phyloP scores from a whole-genome alignment of 192 early-diverging fungal species.

The Coemansia asiatica region DNA sequence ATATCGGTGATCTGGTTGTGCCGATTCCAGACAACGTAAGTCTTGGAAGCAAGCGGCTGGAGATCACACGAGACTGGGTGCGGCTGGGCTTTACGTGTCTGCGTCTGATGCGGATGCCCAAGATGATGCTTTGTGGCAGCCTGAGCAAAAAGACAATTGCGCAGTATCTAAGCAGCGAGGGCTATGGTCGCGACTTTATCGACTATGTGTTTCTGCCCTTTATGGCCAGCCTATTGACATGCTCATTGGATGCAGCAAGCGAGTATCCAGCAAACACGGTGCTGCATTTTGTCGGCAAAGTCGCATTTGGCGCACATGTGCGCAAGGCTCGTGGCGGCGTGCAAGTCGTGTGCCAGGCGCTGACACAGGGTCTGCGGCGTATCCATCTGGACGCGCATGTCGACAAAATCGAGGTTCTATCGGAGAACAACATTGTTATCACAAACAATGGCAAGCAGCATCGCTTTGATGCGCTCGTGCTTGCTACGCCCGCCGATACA shows the following conservation, averaged over 20 bases:
- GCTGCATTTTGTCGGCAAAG: conserved; percentile 35
- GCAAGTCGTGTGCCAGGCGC: conserved; percentile 29
- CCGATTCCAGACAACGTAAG: conserved; percentile 26
- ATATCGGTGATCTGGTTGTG: conserved; percentile 23
- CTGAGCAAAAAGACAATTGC: conserved; percentile 26
- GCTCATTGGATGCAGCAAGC: conserved; percentile 33
- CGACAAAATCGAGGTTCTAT: conserved; percentile 4
- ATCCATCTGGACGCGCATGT: conserved; percentile 21
- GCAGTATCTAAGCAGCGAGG: conserved; percentile 25
- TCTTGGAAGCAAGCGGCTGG: conserved; percentile 7
- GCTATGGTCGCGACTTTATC: conserved; percentile 20
- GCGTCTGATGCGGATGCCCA: conserved; percentile 14
- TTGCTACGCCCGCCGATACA: conserved; percentile 45
- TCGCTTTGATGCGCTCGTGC: conserved; percentile 34
- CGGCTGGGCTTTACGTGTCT: conserved; percentile 26
- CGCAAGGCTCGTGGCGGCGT: conserved; percentile 46
- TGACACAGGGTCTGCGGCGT: conserved; percentile 8
- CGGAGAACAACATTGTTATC: conserved; percentile 2
- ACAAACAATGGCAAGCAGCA: conserved; percentile 11
- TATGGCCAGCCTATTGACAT: conserved; percentile 45
- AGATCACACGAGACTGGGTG: conserved; percentile 40
- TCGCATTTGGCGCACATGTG: conserved; percentile 29
- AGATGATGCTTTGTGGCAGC: neutral
- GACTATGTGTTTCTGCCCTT: conserved; percentile 41
- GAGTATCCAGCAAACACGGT: conserved; percentile 46